Evolutionary conservation across 2,329 filamentous ascomycete genomes (phyloP).

Genomic region (Ophiostoma montium): DNA sequence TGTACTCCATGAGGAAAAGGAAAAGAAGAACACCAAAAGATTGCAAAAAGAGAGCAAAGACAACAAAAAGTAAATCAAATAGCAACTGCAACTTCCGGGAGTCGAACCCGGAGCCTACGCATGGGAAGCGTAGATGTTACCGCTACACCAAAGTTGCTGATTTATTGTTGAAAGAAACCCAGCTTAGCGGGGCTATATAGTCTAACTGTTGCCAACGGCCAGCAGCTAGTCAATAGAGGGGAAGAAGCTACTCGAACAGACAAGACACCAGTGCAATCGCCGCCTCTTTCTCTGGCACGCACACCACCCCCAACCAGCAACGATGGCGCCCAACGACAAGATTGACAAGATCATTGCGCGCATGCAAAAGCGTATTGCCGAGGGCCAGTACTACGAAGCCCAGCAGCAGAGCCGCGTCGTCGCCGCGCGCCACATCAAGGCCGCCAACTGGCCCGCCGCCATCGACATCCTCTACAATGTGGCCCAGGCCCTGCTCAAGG

Average conservation of each 20-base stretch:
- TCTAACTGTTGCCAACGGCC: too few species aligned
- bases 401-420: conserved; percentile 97
- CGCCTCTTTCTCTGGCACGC: background rate
- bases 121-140: conserved; percentile 20
- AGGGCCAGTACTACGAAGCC: conserved; percentile 93
- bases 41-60: background rate
- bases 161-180: background rate
- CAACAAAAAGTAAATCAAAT: conserved; percentile 2
- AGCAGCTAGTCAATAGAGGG: too few species aligned
- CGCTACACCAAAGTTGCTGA: conserved; percentile 17
- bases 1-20: too few species aligned
- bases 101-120: conserved; percentile 19
- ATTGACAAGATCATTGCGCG: conserved; percentile 45
- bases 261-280: too few species aligned
- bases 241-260: too few species aligned
- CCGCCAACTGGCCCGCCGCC: conserved; percentile 68
- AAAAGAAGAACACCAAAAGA: background rate
- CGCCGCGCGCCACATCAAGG: conserved; percentile 84
- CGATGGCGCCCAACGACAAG: conserved; percentile 26
- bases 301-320: conserved; percentile 2
- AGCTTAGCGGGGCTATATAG: background rate
- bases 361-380: conserved; percentile 42
- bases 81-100: conserved; percentile 16
- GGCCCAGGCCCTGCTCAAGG: conserved; percentile 71
- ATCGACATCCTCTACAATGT: conserved; percentile 78